phyloP scores from a whole-genome alignment of 805 yeast species.

The Starmerella stigmatis region DNA sequence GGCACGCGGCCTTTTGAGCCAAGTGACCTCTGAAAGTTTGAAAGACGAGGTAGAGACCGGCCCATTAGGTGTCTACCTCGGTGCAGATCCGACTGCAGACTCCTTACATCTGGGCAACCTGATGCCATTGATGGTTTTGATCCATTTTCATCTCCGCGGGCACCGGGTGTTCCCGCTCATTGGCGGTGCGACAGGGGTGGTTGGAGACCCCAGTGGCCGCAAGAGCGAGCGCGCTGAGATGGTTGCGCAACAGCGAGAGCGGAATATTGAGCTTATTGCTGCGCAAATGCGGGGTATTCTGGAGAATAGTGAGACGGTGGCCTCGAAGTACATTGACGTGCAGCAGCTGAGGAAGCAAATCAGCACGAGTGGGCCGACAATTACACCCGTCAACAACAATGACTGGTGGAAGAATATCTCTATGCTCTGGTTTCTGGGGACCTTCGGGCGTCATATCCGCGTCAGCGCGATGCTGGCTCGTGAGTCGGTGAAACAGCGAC shows the following conservation, averaged over 20 bases:
- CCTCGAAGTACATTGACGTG: constrained; percentile 38
- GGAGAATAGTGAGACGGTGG: constrained; percentile 50
- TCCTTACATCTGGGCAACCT: constrained; percentile 87
- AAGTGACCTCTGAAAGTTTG: constrained; percentile 23
- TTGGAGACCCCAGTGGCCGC: constrained; percentile 96
- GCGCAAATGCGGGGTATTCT: constrained; percentile 55
- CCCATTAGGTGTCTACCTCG: constrained; percentile 64
- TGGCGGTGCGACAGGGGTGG: constrained; percentile 73
- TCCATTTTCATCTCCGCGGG: constrained; percentile 78
- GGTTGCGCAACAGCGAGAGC: constrained; percentile 40
- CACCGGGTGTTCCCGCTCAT: constrained; percentile 75
- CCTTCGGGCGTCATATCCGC: constrained; percentile 67
- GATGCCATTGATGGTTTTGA: constrained; percentile 70
- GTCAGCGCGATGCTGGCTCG: constrained; percentile 80
- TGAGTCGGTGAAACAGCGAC: constrained; percentile 71
- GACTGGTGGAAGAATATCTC: constrained; percentile 78
- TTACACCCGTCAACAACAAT: constrained; percentile 47
- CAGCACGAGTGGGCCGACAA: constrained; percentile 2
- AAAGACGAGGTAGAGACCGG: constrained; percentile 25
- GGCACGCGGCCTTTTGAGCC: constrained; percentile 41
- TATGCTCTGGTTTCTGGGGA: constrained; percentile 66
- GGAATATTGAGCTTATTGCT: constrained; percentile 51
- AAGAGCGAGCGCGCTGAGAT: constrained; percentile 58
- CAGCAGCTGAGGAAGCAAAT: neutral
- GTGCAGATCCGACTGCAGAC: constrained; percentile 91